These are phyloP conservation scores for Closterium sp. DNA, from an alignment of 139 green algal genomes.

Conservation along the genomic window DNA sequence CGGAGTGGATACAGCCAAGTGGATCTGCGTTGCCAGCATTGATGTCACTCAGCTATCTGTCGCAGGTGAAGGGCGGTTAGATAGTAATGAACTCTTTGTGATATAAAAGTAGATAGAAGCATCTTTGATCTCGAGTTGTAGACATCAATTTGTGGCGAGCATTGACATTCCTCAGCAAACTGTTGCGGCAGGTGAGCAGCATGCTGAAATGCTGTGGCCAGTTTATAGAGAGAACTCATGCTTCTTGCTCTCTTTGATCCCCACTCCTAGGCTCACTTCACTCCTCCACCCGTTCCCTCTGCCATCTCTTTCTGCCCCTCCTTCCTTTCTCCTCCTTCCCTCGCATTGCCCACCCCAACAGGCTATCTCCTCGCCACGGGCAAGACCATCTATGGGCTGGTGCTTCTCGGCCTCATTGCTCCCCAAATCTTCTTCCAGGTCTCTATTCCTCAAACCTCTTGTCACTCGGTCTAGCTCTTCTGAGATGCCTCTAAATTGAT, in stretches of 20 bases:
- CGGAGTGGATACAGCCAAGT: slow-evolving; percentile 96
- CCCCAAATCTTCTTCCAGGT: slow-evolving; percentile 74
- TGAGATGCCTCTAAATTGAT: no score
- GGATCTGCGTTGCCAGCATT: slow-evolving; percentile 92
- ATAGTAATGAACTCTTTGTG: no score
- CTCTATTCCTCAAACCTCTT: slow-evolving; percentile 19
- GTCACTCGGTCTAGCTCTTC: no score
- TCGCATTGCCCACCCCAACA: slow-evolving; percentile 55
- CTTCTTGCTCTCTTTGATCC: slow-evolving; percentile 88
- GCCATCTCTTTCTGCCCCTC: neutral
- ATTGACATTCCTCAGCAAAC: slow-evolving; percentile 7
- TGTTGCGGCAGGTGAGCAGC: no score
- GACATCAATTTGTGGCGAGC: no score
- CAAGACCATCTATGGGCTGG: slow-evolving; percentile 78
- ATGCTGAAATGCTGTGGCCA: no score
- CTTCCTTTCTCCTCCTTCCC: slow-evolving; percentile 11
- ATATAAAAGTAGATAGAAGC: no score
- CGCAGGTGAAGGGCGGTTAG: slow-evolving; percentile 11
- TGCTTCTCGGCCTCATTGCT: slow-evolving; percentile 88
- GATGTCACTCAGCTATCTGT: slow-evolving; percentile 84
- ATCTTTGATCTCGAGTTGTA: no score
- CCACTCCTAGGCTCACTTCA: slow-evolving; percentile 49
- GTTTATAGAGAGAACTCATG: no score
- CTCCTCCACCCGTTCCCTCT: slow-evolving; percentile 28
- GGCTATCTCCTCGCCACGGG: slow-evolving; percentile 85